Percentiles rank a stretch among this genome's conserved stretches.
Conservation (phyloP, 2,329 filamentous ascomycete genomes). For the Dactylella cylindrospora region DNA sequence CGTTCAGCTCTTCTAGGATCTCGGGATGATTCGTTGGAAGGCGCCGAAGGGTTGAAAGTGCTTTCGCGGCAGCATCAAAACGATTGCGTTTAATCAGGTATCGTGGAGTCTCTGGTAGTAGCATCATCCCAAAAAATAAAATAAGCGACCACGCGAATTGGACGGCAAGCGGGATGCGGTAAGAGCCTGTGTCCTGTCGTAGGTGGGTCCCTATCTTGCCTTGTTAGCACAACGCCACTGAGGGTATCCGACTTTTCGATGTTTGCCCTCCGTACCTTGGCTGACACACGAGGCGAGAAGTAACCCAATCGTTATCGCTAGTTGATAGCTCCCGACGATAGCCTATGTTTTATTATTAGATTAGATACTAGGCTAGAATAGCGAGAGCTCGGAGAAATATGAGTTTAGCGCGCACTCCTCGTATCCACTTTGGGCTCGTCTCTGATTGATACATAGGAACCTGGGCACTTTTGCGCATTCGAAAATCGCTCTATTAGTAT, state of each 20-base stretch:
- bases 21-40: slow-evolving; percentile 61
- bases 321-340: slow-evolving; percentile 72
- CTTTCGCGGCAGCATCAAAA: slow-evolving; percentile 65
- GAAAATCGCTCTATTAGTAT: too few relatives aligned
- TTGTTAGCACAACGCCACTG: background rate
- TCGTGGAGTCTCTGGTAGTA: slow-evolving; percentile 76
- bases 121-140: slow-evolving; percentile 66
- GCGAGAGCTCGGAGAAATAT: background rate
- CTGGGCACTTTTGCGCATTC: slow-evolving; percentile 59
- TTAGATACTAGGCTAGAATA: background rate
- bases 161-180: slow-evolving; percentile 73
- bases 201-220: slow-evolving; percentile 56
- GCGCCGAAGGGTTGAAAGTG: slow-evolving; percentile 64
- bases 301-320: slow-evolving; percentile 73
- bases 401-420: slow-evolving; percentile 57
- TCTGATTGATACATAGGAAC: slow-evolving; percentile 72
- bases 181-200: slow-evolving; percentile 64
- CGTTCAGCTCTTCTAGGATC: slow-evolving; percentile 63
- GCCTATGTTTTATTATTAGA: too few relatives aligned
- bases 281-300: slow-evolving; percentile 70
- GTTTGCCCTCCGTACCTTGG: slow-evolving; percentile 55
- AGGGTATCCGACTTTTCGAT: background rate
- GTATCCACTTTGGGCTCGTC: slow-evolving; percentile 80
- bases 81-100: slow-evolving; percentile 66
- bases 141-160: slow-evolving; percentile 73